Evolutionary conservation across 345 rosid genomes (phyloP).

Genomic region (Turnera subulata): DNA sequence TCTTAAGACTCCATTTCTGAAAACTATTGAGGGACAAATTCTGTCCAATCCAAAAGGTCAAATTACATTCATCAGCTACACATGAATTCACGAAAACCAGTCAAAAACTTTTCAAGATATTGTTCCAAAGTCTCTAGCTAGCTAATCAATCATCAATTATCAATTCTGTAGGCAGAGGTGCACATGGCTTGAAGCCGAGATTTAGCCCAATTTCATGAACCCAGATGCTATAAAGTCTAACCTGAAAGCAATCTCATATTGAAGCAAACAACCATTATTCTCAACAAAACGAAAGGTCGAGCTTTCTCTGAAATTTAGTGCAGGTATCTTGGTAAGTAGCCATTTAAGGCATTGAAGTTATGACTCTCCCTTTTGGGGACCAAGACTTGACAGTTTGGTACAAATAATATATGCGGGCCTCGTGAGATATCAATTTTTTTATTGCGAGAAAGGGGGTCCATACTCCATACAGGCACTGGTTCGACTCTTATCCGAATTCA

Average conservation of each 20-base stretch:
- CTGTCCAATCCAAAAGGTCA: no score
- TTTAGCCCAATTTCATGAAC: not conserved
- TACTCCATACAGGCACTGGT: constrained; percentile 3
- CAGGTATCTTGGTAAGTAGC: constrained; percentile 14
- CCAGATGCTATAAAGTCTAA: not conserved
- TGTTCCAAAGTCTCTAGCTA: no score
- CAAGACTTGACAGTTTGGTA: constrained; percentile 22
- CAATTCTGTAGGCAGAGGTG: not conserved
- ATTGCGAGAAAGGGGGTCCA: constrained; percentile 10
- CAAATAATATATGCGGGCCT: constrained; percentile 22
- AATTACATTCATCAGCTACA: no score
- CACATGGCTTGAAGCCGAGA: not conserved
- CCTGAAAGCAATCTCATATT: not conserved
- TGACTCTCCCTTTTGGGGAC: constrained; percentile 19
- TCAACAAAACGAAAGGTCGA: constrained; percentile 1
- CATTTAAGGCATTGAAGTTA: constrained; percentile 16
- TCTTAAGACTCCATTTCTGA: no score
- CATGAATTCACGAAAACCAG: no score
- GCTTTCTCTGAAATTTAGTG: constrained; percentile 10
- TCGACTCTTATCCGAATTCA: constrained; percentile 31
- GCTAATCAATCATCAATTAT: no score
- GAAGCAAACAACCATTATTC: not conserved
- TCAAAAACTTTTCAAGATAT: no score
- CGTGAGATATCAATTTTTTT: constrained; percentile 11
- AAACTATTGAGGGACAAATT: no score